Evolutionary conservation across 345 rosid species (phyloP).

Genomic region (Euphorbia pulcherrima): DNA sequence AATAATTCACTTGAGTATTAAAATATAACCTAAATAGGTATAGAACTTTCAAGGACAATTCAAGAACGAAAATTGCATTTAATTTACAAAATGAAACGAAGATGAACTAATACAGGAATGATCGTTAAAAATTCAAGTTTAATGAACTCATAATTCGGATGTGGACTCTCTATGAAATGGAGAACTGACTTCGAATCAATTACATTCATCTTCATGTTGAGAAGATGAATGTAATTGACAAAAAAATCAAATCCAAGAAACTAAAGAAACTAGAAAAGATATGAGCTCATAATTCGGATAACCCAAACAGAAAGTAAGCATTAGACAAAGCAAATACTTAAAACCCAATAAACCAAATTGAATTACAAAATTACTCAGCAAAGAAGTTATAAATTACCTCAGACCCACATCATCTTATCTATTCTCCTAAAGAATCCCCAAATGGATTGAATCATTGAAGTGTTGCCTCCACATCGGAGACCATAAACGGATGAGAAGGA

Average conservation of each 20-base stretch:
- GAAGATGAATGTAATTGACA: constrained; percentile 18
- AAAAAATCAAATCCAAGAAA: constrained; percentile 14
- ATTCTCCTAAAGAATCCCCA: constrained; percentile 39
- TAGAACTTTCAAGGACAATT: background rate
- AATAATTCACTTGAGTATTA: background rate
- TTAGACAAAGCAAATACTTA: too few relatives aligned
- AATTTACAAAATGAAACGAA: too few relatives aligned
- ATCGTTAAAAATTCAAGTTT: too few relatives aligned
- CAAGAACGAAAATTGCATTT: constrained; percentile 9
- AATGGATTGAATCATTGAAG: constrained; percentile 44
- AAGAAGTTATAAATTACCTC: constrained; percentile 45
- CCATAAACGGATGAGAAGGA: too few relatives aligned
- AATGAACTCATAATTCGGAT: too few relatives aligned
- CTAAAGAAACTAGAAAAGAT: constrained; percentile 11
- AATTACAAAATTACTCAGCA: constrained; percentile 22
- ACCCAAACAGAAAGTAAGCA: too few relatives aligned
- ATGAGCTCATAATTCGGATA: too few relatives aligned
- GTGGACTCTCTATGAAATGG: too few relatives aligned
- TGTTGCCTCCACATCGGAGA: constrained; percentile 35
- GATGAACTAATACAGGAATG: too few relatives aligned
- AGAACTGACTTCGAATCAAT: too few relatives aligned
- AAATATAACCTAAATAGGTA: background rate
- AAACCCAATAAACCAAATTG: constrained; percentile 33
- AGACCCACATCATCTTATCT: constrained; percentile 74
- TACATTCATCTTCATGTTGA: constrained; percentile 1